These are phyloP conservation scores for Coemansia asiatica DNA, from an alignment of 192 early-diverging fungal genomes.

Conservation along the genomic window DNA sequence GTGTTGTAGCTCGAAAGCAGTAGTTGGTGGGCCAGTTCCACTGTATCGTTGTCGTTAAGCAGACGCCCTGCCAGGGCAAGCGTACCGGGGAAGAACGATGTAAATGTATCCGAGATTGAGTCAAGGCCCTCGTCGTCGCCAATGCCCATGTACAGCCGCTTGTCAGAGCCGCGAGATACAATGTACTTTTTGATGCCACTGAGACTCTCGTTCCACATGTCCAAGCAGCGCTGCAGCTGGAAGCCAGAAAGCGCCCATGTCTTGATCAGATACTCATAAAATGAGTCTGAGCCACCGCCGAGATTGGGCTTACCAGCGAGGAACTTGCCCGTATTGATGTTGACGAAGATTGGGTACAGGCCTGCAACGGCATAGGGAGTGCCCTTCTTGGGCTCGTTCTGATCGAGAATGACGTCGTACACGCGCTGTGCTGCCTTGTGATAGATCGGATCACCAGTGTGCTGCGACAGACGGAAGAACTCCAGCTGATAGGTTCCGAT, in stretches of 20 bases:
- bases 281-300: slow-evolving; percentile 87
- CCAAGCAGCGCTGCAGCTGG: slow-evolving; percentile 45
- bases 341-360: slow-evolving; percentile 76
- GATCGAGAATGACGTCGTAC: slow-evolving; percentile 48
- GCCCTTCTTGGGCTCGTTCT: slow-evolving; percentile 43
- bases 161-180: slow-evolving; percentile 44
- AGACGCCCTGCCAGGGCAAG: slow-evolving; percentile 51
- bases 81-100: slow-evolving; percentile 53
- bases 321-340: slow-evolving; percentile 53
- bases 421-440: slow-evolving; percentile 75
- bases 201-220: slow-evolving; percentile 53
- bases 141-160: slow-evolving; percentile 52
- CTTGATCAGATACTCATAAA: slow-evolving; percentile 95
- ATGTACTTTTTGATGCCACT: slow-evolving; percentile 48
- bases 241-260: slow-evolving; percentile 78
- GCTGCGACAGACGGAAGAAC: slow-evolving; percentile 81
- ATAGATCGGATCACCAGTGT: slow-evolving; percentile 78
- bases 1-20: slow-evolving; percentile 46
- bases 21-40: slow-evolving; percentile 41
- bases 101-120: slow-evolving; percentile 54
- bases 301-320: slow-evolving; percentile 65
- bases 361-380: slow-evolving; percentile 55
- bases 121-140: slow-evolving; percentile 51
- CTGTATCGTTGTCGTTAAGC: slow-evolving; percentile 36
- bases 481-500: slow-evolving; percentile 65